Evolutionary conservation across 163 green algal species (phyloP), one percentile per base, ranked within the genome.

Genomic region (Dunaliella salina): DNA sequence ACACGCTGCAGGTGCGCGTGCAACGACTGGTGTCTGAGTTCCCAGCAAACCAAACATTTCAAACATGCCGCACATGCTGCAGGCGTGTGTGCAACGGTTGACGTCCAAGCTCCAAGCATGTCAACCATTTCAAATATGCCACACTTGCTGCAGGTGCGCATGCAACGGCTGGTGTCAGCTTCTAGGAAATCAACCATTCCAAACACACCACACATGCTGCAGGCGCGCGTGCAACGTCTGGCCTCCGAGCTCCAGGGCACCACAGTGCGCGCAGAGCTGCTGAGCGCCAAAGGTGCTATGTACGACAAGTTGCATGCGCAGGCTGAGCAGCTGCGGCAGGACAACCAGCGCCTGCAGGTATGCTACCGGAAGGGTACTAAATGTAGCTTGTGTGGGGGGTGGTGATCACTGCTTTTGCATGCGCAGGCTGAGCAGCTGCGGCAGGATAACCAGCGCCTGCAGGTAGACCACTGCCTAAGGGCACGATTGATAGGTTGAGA

Each of bases 291-390:
- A 82, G 91, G 87, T 32, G 46, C 80, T 1, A 90, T 92, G 90
- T 94, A 93, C 81, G 91, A 94, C 81, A 88, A 93, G 78, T 80
- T 94, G 80, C 82, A 86, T 22, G 78, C 81, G n/a, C 88, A 88
- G 59, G 57, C 83, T 0, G 89, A 93, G 12, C 69, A 80, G 30
- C 59, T 91, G 85, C 85, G 90, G 80, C 67, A 86, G 81, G 90
- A 91, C 18, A 89, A 89, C 78, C 83, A 92, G 82, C 87, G 90
- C 32, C 71, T 93, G 85, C 84, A 87, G 79, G 87, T 90, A 26
- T 46, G 85, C 63, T 57, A 50, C 40, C 40, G 40, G 40, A 50
- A 50, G 3, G 40, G 40, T 8, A 50, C 40, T 3, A 50, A 15
- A 8, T 8, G n/a, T 50, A 50, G 4, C 40, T 15, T 50, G 8